Evolutionary conservation across 2,329 filamentous ascomycete species (phyloP).

Genomic region (Colletotrichum filicis): DNA sequence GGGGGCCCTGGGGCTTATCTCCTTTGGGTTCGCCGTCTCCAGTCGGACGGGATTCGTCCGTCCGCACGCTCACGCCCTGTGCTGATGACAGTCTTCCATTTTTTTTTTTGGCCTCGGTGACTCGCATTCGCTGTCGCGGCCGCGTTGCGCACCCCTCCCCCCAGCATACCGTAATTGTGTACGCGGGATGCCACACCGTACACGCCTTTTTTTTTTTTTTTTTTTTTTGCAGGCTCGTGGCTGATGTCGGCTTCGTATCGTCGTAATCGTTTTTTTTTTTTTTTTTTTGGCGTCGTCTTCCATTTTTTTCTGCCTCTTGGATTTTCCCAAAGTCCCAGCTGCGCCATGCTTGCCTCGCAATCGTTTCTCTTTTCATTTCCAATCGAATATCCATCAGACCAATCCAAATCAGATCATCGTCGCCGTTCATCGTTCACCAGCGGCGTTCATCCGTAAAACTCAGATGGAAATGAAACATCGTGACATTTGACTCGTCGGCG

Average conservation of each 20-base stretch:
- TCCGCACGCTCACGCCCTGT: not conserved
- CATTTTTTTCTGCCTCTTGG: not conserved
- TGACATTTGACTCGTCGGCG: not conserved
- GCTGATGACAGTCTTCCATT: conserved; percentile 4
- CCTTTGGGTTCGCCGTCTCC: conserved; percentile 15
- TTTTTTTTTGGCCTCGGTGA: conserved; percentile 7
- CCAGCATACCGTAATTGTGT: not conserved
- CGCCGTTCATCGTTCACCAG: not conserved
- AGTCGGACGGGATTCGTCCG: conserved; percentile 25
- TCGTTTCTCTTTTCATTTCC: not conserved
- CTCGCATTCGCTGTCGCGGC: conserved; percentile 22
- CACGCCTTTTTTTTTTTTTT: not conserved
- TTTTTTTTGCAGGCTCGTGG: not conserved
- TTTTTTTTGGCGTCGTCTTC: not conserved
- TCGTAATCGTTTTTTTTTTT: conserved; percentile 11
- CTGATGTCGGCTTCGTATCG: conserved; percentile 22
- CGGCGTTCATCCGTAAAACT: too few relatives aligned
- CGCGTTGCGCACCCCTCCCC: conserved; percentile 13
- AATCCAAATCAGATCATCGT: not conserved
- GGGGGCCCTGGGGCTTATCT: not conserved
- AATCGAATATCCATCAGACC: not conserved
- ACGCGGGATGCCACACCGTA: not conserved
- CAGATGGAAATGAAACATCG: not conserved
- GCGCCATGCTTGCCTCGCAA: conserved; percentile 15
- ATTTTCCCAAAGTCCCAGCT: not conserved